These are phyloP conservation scores for Solanum hybrid DNA, from an alignment of 305 asterid genomes.

Conservation along the genomic window DNA sequence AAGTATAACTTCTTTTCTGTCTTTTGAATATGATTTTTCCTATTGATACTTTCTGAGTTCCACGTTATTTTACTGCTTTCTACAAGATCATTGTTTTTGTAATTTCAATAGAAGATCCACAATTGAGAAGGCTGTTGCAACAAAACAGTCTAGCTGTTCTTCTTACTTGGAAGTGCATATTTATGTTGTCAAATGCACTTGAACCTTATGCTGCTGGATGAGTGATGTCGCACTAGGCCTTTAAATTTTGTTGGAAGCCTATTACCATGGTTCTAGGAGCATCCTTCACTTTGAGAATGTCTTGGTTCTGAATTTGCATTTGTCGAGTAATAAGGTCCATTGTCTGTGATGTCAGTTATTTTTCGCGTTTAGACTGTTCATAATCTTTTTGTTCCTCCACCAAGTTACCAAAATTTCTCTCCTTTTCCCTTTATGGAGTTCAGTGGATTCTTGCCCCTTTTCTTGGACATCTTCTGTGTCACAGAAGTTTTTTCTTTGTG, in stretches of 20 bases:
- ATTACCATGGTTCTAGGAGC: not conserved
- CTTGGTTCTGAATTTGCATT: not conserved
- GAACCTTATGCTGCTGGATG: not conserved
- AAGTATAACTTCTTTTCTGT: constrained; percentile 45
- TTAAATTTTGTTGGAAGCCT: not conserved
- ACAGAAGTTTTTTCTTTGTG: not conserved
- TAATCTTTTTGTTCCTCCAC: not conserved
- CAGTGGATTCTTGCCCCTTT: not conserved
- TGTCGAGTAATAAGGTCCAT: not conserved
- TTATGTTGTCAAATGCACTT: not conserved
- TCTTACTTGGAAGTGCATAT: not conserved
- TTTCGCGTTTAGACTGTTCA: not conserved
- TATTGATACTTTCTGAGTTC: not conserved
- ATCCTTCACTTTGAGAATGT: not conserved
- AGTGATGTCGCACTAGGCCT: not conserved
- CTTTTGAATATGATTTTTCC: not conserved
- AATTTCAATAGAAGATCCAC: not conserved
- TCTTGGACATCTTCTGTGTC: not conserved
- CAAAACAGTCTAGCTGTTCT: not conserved
- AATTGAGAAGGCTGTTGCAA: not conserved
- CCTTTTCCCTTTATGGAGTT: not conserved
- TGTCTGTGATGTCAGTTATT: not conserved
- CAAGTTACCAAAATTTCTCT: not conserved
- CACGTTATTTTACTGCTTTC: not conserved
- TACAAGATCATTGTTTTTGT: not conserved